Evolutionary conservation across 192 early-diverging fungal species (phyloP).

Genomic region (Coemansia sp.): DNA sequence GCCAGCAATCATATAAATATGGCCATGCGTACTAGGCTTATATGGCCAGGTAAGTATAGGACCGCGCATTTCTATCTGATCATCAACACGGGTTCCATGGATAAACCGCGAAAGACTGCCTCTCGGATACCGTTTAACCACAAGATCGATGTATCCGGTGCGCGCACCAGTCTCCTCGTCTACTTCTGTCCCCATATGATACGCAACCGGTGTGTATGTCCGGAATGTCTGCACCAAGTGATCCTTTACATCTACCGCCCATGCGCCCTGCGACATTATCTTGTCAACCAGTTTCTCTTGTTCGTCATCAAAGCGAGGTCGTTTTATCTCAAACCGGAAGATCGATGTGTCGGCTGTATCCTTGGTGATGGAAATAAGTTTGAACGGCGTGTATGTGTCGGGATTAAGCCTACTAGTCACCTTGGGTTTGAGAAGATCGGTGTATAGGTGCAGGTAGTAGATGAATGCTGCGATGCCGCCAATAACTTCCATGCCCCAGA

Average conservation of each 20-base stretch:
- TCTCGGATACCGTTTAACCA: conserved; percentile 65
- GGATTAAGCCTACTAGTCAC: conserved; percentile 40
- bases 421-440: conserved; percentile 38
- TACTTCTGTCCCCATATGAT: conserved; percentile 27
- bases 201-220: conserved; percentile 68
- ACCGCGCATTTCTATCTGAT: conserved; percentile 66
- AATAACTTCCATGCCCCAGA: conserved; percentile 50
- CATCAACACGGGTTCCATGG: conserved; percentile 55
- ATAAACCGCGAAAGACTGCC: conserved; percentile 69
- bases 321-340: conserved; percentile 60
- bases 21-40: conserved; percentile 10
- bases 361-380: conserved; percentile 43
- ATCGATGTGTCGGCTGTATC: conserved; percentile 57
- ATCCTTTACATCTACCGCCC: conserved; percentile 69
- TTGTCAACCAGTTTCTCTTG: conserved; percentile 28
- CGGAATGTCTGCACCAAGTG: conserved; percentile 68
- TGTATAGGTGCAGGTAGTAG: conserved; percentile 41
- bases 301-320: conserved; percentile 44
- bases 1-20: conserved; percentile 61
- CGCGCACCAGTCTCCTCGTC: conserved; percentile 30
- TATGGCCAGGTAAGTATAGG: conserved; percentile 60
- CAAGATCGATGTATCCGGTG: conserved; percentile 58
- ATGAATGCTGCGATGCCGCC: conserved; percentile 30
- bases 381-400: conserved; percentile 57
- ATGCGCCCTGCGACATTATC: conserved; percentile 44